A percentile compares a stretch with the other conserved stretches of the same genome.
Evolutionary conservation across 2,329 filamentous ascomycete genomes (phyloP).

Genomic region (Thielaviopsis punctulata): DNA sequence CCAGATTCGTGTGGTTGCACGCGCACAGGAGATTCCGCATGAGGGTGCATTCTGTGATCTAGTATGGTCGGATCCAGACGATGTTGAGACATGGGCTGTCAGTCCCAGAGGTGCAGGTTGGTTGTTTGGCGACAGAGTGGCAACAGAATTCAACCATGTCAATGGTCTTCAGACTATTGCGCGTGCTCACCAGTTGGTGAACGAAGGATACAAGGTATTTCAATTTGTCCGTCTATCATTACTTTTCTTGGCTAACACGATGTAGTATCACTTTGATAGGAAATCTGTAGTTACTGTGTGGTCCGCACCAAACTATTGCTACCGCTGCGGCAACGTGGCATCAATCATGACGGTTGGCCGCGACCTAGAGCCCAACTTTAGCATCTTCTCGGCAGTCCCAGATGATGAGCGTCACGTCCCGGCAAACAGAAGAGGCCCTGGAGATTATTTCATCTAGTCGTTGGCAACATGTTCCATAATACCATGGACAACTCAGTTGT

Average conservation of each 20-base stretch:
- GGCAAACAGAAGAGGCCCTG: slow-evolving; percentile 47
- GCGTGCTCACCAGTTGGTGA: slow-evolving; percentile 92
- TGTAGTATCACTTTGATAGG: slow-evolving; percentile 77
- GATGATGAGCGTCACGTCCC: slow-evolving; percentile 70
- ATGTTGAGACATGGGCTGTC: slow-evolving; percentile 89
- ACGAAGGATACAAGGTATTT: slow-evolving; percentile 86
- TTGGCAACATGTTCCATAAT: not conserved
- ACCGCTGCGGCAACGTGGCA: slow-evolving; percentile 88
- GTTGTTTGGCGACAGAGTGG: slow-evolving; percentile 93
- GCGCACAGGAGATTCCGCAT: slow-evolving; percentile 93
- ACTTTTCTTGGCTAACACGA: slow-evolving; percentile 16
- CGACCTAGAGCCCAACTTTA: slow-evolving; percentile 78
- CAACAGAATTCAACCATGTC: slow-evolving; percentile 92
- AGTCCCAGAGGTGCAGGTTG: slow-evolving; percentile 93
- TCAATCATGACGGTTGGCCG: slow-evolving; percentile 88
- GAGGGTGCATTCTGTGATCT: slow-evolving; percentile 97
- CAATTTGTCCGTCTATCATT: not conserved
- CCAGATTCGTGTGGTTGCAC: slow-evolving; percentile 96
- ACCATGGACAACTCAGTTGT: not conserved
- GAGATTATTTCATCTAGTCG: slow-evolving; percentile 50
- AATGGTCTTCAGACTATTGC: slow-evolving; percentile 93
- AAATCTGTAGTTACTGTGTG: slow-evolving; percentile 95
- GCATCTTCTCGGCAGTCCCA: slow-evolving; percentile 78
- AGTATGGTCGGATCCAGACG: slow-evolving; percentile 96
- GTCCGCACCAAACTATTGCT: slow-evolving; percentile 94